Evolutionary conservation across 345 rosid genomes (phyloP).

Genomic region (Euphorbia peplus): DNA sequence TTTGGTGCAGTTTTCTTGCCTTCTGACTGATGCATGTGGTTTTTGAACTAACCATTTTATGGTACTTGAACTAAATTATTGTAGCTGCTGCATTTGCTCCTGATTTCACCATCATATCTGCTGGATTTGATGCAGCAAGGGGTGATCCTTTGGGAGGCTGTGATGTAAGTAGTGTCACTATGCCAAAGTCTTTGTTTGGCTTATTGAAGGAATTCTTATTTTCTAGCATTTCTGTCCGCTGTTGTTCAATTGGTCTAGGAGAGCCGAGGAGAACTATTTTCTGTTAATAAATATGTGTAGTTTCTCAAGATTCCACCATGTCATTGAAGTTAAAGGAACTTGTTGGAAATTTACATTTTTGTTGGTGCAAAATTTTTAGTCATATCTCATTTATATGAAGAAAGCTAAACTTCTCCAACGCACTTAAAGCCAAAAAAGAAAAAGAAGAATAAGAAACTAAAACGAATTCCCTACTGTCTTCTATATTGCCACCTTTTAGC

Average conservation of each 20-base stretch:
- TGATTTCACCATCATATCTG: slow-evolving; percentile 90
- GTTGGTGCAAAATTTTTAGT: neutral
- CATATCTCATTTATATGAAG: neutral
- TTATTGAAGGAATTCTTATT: neutral
- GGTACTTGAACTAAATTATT: slow-evolving; percentile 20
- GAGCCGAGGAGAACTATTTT: neutral
- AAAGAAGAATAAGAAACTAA: too few species aligned
- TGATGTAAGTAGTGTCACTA: slow-evolving; percentile 56
- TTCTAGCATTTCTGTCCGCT: neutral
- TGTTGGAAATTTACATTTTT: neutral
- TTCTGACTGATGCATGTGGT: slow-evolving; percentile 8
- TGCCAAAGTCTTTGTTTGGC: neutral
- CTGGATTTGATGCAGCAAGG: slow-evolving; percentile 99
- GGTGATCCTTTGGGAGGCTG: slow-evolving; percentile 98
- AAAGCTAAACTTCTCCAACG: neutral
- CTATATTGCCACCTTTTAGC: too few species aligned
- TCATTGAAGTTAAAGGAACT: neutral
- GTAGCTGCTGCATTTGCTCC: slow-evolving; percentile 89
- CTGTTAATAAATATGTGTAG: neutral
- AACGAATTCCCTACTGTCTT: too few species aligned
- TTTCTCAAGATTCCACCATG: neutral
- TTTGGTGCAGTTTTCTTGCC: neutral
- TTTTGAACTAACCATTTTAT: slow-evolving; percentile 6
- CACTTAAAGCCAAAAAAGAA: neutral
- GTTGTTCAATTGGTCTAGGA: neutral